Evolutionary conservation across 2,329 filamentous ascomycete species (phyloP), one percentile per base, ranked within the genome.

Genomic region (Cytospora paraplurivora): DNA sequence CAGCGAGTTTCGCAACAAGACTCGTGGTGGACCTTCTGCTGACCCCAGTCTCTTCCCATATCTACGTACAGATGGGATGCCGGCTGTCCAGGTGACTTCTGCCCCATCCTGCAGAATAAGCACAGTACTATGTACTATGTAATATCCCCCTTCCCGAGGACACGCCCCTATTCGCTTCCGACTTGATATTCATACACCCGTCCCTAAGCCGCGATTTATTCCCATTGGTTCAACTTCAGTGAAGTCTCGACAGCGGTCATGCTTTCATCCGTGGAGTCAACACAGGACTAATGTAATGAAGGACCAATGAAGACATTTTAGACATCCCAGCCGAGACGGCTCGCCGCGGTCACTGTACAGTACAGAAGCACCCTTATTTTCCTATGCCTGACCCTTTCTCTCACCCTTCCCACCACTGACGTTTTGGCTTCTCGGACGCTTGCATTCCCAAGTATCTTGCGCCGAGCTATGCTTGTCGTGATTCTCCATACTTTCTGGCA

Each of bases 191-290:
- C 54, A 56, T 62, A 68, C 68, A 61, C 65, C 66, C 65, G 55
- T 64, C 57, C 52, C 62, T 51, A 57, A 55, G 49, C 51, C 54
- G 52, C 56, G 27, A 47, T 53, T 50, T 64, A 69, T 71, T 71
- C 71, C 72, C 47, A 78, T 81, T 81, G 79, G 79, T 67, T 69
- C 67, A 69, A 66, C 63, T 66, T 62, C 69, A 72, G 71, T 69
- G 71, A 74, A 73, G 72, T 69, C 73, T 77, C 74, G 72, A 77
- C 78, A 78, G 80, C 79, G 76, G 79, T 78, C 79, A 82, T 82
- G 80, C 79, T 77, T 78, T 79, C 76, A 77, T 78, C 78, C 79
- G 78, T 76, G 73, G 75, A 76, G 74, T 77, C 73, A 71, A 76
- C 73, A 72, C 76, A 76, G 73, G 75, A 73, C 76, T 77, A 76